Conservation (phyloP, 2,329 filamentous ascomycete species). For the Alternaria gaisen region DNA sequence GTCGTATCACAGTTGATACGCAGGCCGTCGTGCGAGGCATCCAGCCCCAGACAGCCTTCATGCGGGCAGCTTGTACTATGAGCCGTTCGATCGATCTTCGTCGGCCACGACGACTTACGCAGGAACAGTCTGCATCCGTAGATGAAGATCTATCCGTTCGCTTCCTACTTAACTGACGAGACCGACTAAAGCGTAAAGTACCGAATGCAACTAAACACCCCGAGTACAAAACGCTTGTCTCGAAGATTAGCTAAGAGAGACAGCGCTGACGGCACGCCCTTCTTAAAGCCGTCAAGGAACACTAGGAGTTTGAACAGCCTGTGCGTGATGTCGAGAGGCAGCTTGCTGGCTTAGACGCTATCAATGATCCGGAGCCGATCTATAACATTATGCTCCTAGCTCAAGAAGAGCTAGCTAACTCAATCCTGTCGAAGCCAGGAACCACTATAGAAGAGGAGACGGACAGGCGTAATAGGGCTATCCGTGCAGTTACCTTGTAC, state of each 20-base stretch:
- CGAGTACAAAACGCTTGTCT: conserved; percentile 25
- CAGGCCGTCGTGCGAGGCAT: conserved; percentile 24
- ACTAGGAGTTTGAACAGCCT: conserved; percentile 18
- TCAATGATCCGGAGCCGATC: conserved; percentile 11
- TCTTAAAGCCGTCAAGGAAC: conserved; percentile 4
- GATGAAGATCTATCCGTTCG: conserved; percentile 21
- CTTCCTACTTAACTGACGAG: conserved; percentile 18
- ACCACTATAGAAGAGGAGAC: conserved; percentile 14
- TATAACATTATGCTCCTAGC: conserved; percentile 12
- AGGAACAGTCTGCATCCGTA: conserved; percentile 24
- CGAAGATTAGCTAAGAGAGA: conserved; percentile 21
- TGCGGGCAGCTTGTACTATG: conserved; percentile 29
- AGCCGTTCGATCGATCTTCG: conserved; percentile 25
- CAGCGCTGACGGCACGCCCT: conserved; percentile 11
- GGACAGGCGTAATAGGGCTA: conserved; percentile 4
- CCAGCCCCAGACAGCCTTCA: conserved; percentile 19
- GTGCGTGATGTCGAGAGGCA: conserved; percentile 27
- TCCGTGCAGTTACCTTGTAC: conserved; percentile 16
- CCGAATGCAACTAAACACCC: conserved; percentile 21
- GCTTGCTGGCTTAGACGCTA: conserved; percentile 23
- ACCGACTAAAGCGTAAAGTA: conserved; percentile 22
- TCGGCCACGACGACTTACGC: conserved; percentile 21
- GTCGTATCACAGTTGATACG: conserved; percentile 22
- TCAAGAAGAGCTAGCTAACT: conserved; percentile 12
- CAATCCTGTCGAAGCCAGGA: neutral